phyloP scores from a whole-genome alignment of 2,329 filamentous ascomycete genomes.

The Trichophyton mentagrophytes region DNA sequence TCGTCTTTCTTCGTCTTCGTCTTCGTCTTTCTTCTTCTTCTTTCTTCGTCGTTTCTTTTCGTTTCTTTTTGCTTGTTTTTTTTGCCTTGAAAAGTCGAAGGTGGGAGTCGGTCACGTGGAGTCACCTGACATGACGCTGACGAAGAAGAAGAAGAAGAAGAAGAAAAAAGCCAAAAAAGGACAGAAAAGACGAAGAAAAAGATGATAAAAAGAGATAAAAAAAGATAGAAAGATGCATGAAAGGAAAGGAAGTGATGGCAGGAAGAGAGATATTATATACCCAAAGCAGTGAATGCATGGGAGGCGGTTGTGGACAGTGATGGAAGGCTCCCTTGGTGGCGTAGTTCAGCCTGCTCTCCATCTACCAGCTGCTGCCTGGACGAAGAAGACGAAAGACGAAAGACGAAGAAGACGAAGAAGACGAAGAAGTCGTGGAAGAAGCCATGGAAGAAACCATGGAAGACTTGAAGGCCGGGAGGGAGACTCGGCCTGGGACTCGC shows the following conservation, averaged over 20 bases:
- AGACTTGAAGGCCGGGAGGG: no score
- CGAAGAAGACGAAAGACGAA: no score
- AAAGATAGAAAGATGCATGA: not conserved
- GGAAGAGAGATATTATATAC: not conserved
- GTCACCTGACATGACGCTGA: not conserved
- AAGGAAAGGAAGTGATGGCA: not conserved
- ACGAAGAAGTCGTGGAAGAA: no score
- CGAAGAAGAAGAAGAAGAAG: not conserved
- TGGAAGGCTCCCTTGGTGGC: not conserved
- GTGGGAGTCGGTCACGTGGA: conserved; percentile 6
- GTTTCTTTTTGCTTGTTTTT: not conserved
- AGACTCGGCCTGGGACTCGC: no score
- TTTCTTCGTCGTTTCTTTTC: not conserved
- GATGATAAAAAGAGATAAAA: not conserved
- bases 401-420: no score
- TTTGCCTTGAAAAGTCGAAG: conserved; percentile 3
- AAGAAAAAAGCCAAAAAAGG: not conserved
- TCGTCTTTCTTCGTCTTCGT: no score
- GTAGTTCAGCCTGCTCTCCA: not conserved
- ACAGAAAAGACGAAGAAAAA: no score
- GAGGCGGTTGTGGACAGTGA: not conserved
- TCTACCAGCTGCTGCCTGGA: not conserved
- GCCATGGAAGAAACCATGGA: no score
- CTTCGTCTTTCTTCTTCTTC: not conserved
- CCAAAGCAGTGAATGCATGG: not conserved